phyloP scores from a whole-genome alignment of 1,284 basidiomycete genomes.

The Apiotrichum laibachii region DNA sequence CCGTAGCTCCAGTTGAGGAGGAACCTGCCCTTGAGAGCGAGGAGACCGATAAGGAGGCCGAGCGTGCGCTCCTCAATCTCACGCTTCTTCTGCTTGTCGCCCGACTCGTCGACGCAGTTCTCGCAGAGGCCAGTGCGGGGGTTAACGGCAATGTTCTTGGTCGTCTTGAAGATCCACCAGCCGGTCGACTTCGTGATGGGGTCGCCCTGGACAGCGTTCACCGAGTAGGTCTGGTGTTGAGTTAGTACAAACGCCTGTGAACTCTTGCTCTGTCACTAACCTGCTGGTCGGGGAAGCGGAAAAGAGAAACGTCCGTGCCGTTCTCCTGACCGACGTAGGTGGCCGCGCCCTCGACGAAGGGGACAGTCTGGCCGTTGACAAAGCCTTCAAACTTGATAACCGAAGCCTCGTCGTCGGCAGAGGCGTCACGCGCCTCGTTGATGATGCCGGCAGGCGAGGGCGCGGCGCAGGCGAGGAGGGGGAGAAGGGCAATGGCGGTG shows the following conservation, averaged over 20 bases:
- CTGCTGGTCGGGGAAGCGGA: background rate
- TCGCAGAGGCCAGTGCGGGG: background rate
- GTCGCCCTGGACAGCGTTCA: background rate
- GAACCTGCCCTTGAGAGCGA: background rate
- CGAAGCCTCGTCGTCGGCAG: background rate
- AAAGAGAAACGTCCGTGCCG: background rate
- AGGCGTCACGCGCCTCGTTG: background rate
- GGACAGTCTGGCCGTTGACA: background rate
- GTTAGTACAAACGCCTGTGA: no score
- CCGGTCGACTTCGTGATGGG: background rate
- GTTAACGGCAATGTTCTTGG: background rate
- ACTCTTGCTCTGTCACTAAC: no score
- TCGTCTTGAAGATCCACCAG: background rate
- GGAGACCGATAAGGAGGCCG: background rate
- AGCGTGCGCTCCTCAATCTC: background rate
- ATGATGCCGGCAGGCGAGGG: background rate
- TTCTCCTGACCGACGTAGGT: conserved; percentile 1
- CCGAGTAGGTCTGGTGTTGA: background rate
- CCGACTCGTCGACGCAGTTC: background rate
- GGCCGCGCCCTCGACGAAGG: background rate
- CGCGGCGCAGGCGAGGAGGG: background rate
- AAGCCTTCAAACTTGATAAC: background rate
- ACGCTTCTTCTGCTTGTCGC: background rate
- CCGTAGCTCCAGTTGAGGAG: background rate
- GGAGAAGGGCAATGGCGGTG: background rate